A percentile compares a stretch with the other conserved stretches of the same genome.
Evolutionary conservation across 2,329 filamentous ascomycete species (phyloP).

Genomic region (Stachybotrys elegans): DNA sequence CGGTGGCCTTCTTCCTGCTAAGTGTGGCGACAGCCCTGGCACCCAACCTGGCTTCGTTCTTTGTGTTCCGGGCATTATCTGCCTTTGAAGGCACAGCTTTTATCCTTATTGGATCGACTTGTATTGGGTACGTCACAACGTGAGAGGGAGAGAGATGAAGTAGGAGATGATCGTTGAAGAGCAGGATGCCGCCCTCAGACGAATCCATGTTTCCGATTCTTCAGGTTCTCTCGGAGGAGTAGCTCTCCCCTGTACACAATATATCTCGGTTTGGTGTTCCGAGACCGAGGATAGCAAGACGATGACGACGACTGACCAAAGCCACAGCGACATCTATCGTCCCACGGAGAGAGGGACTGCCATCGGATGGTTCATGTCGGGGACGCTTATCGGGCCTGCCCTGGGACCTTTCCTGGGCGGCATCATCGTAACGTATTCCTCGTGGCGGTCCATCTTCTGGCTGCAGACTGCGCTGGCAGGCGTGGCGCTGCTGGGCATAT

Average conservation of each 20-base stretch:
- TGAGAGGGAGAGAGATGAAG: no score
- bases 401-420: conserved; percentile 11
- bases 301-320: no score
- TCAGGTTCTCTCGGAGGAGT: no score
- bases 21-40: conserved; percentile 69
- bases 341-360: conserved; percentile 67
- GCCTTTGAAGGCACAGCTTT: conserved; percentile 74
- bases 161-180: no score
- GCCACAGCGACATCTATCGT: conserved; percentile 48
- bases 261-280: no score
- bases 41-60: conserved; percentile 66
- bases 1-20: conserved; percentile 60
- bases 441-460: conserved; percentile 1
- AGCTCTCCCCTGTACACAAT: no score
- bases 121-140: conserved; percentile 56
- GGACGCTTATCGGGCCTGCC: conserved; percentile 66
- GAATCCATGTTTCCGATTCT: no score
- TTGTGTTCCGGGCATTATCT: conserved; percentile 68
- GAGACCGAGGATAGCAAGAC: no score
- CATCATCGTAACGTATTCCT: not conserved
- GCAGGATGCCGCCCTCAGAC: no score
- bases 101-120: conserved; percentile 64
- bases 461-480: not conserved
- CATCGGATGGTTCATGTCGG: conserved; percentile 67
- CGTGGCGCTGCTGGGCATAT: not conserved